Evolutionary conservation across 2,329 filamentous ascomycete species (phyloP).

Genomic region (Cladobotryum mycophilum): DNA sequence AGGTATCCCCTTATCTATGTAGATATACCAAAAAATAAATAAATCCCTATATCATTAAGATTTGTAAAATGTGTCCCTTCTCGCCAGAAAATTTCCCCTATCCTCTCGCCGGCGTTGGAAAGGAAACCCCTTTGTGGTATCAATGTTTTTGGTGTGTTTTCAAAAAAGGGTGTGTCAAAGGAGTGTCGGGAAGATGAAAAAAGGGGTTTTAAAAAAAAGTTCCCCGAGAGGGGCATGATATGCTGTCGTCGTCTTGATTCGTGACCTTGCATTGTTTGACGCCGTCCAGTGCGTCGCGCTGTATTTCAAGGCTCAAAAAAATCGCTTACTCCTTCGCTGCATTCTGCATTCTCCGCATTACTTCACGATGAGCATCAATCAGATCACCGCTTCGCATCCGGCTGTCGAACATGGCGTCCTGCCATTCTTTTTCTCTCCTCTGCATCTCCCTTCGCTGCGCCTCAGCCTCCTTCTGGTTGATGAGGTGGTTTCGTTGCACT

Average conservation of each 20-base stretch:
- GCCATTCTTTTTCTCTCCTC: slow-evolving; percentile 49
- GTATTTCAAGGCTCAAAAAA: slow-evolving; percentile 3
- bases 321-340: slow-evolving; percentile 27
- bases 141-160: neutral
- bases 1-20: neutral
- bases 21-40: neutral
- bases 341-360: slow-evolving; percentile 71
- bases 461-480: slow-evolving; percentile 58
- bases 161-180: neutral
- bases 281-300: neutral
- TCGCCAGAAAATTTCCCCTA: no score
- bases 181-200: neutral
- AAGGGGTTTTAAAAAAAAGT: neutral
- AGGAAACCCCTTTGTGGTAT: neutral
- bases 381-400: slow-evolving; percentile 71
- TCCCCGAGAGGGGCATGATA: neutral
- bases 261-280: neutral
- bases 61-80: neutral
- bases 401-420: slow-evolving; percentile 61
- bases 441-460: slow-evolving; percentile 54
- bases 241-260: slow-evolving; percentile 3
- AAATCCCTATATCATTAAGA: slow-evolving; percentile 2
- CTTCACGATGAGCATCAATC: slow-evolving; percentile 70
- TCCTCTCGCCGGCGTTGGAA: neutral
- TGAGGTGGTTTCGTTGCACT: slow-evolving; percentile 47